Base-by-base conservation (phyloP, 331 rosid species). In the Prunus yedoensis region DNA sequence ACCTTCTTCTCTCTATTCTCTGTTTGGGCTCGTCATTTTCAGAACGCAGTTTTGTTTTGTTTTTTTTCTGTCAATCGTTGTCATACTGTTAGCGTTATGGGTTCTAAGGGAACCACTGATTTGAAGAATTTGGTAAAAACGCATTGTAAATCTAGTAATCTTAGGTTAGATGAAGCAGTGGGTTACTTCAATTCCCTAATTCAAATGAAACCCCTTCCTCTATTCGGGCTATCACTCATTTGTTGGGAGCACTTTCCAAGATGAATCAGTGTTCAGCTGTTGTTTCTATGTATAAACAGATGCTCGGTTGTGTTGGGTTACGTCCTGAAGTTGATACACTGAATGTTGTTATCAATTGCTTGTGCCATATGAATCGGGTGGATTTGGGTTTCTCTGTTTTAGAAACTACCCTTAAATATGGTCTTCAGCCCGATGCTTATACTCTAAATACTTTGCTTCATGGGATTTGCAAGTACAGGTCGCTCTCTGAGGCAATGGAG, bases 221-320 rank as follows among this genome's bases (percentile, higher is more conserved):
- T 12, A 30, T 49, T 63, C 1, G 20, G 60, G 20, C 49, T 46
- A 62, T 74, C 35, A 74, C 62, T 74, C 23, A 51, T 5, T 63
- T 74, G 35, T 54, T 74, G 15, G 70, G 62, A 16, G 50, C 60
- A 10, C 49, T 74, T n/a, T 74, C 61, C 18, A 74, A 62, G 61
- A 62, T 61, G 62, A 47, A 65, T 16, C 79, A 75, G 1, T 52
- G 23, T 41, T 52, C 79, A 51, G 52, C 72, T 27, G 73, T 75
- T 21, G 35, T 64, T 38, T 75, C 63, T 21, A 13, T 65, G 73
- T 52, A 51, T 66, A 49, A 20, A 17, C 60, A 61, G 16, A 45
- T 74, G 60, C 27, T 61, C 50, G 60, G 60, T 61, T 28, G 7
- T 47, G 60, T 4, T 18, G 47, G 27, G 13, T 74, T 61, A 16